Base-by-base conservation (phyloP, 352 stramenopile genomes). In the Thraustochytrium striatum region DNA sequence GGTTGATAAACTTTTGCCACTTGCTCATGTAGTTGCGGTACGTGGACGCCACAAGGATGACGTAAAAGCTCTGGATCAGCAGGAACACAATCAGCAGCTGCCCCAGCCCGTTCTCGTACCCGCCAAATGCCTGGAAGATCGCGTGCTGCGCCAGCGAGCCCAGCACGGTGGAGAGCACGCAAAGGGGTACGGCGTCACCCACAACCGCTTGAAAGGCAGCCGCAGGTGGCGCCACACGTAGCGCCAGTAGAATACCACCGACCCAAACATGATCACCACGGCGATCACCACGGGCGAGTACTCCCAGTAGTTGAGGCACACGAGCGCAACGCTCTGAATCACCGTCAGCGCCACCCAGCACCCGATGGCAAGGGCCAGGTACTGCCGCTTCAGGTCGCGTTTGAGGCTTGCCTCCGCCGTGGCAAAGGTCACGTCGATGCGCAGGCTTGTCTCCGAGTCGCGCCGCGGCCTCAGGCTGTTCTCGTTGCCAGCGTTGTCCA, bases 51-150 rank as follows among this genome's bases (percentile, higher is more conserved):
- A 75, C 65, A 7, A 75, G 47, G 36, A 75, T 75, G 32, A 70
- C 11, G 52, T 75, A 75, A 36, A 75, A 75, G 11, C 19, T 32
- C 65, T 75, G 65, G 36, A 75, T 75, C 19, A 75, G 25, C 19
- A 72, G 25, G 32, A 75, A 75, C 30, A 75, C 65, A n/a, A 75
- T 75, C 3, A 75, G 36, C 11, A 75, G 50, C 65, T 75, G 44
- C 7, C 41, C 65, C 19, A 75, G 32, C n/a, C n/a, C n/a, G n/a
- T n/a, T n/a, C 44, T 75, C 65, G 36, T 75, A 75, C 41, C 52
- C 65, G 28, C 61, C 52, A 5, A 61, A 75, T 0, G 68, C 32
- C 33, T 61, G 41, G 52, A 62, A 75, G 41, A 75, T 75, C 16
- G 65, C 65, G 36, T 75, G 65, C 25, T 75, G 65, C 32, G 65